A percentile compares a stretch with the other conserved stretches of the same genome.
phyloP scores from a whole-genome alignment of 1,284 basidiomycete species.

The Irpex sp. region DNA sequence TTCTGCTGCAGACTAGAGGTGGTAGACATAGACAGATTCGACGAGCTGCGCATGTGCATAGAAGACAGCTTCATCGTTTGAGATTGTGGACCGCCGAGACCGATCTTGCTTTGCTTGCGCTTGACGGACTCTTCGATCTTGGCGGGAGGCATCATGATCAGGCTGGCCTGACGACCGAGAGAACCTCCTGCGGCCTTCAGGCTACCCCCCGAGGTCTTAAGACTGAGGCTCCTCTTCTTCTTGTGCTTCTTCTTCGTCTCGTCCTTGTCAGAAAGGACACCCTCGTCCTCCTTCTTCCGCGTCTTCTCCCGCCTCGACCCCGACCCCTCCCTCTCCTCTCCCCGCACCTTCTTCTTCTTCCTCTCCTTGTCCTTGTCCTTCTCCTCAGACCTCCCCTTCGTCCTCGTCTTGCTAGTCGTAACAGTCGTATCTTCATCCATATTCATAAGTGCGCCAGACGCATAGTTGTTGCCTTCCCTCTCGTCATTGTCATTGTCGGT shows the following conservation, averaged over 20 bases:
- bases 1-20: constrained; percentile 12
- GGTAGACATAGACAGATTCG: constrained; percentile 35
- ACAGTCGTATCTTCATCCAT: constrained; percentile 17
- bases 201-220: constrained; percentile 41
- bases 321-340: constrained; percentile 14
- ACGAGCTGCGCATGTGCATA: constrained; percentile 40
- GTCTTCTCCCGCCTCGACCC: constrained; percentile 24
- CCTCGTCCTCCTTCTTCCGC: constrained; percentile 20
- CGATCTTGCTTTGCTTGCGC: constrained; percentile 56
- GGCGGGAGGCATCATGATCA: constrained; percentile 18
- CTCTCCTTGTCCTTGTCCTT: constrained; percentile 27
- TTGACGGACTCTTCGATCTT: constrained; percentile 15
- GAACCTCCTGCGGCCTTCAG: constrained; percentile 51
- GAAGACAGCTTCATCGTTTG: constrained; percentile 30
- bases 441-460: constrained; percentile 1
- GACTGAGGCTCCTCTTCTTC: constrained; percentile 26
- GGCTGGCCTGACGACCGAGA: constrained; percentile 35
- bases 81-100: constrained; percentile 26
- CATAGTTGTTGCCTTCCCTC: constrained; percentile 20
- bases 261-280: constrained; percentile 15
- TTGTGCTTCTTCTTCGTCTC: constrained; percentile 25
- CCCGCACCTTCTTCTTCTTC: constrained; percentile 23
- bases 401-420: constrained; percentile 24
- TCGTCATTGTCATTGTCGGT: no score
- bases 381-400: constrained; percentile 25